Evolutionary conservation across 2,329 filamentous ascomycete species (phyloP).

Genomic region (Fusarium udum): DNA sequence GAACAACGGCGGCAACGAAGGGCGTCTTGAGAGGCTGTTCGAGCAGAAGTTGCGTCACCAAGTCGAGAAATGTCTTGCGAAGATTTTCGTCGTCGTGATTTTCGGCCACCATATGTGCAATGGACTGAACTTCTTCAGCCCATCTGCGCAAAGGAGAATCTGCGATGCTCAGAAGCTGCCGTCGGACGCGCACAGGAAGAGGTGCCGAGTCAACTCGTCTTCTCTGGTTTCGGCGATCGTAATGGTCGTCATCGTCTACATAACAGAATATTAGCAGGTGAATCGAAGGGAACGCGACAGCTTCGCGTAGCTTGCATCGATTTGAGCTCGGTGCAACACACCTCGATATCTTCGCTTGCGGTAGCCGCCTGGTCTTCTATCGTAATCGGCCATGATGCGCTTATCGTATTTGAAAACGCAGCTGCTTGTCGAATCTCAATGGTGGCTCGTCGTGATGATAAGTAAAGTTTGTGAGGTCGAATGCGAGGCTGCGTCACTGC

Average conservation of each 20-base stretch:
- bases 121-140: conserved; percentile 78
- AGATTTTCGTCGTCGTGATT: conserved; percentile 88
- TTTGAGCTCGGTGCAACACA: conserved; percentile 47
- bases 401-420: conserved; percentile 17
- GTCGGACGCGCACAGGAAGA: conserved; percentile 75
- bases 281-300: conserved; percentile 17
- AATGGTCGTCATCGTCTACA: conserved; percentile 77
- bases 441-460: neutral
- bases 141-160: conserved; percentile 82
- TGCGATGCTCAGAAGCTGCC: conserved; percentile 81
- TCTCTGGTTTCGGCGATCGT: conserved; percentile 77
- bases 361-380: conserved; percentile 64
- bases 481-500: conserved; percentile 37
- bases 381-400: conserved; percentile 63
- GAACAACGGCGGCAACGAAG: conserved; percentile 84
- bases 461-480: conserved; percentile 18
- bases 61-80: conserved; percentile 75
- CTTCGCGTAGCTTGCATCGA: conserved; percentile 3
- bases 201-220: conserved; percentile 77
- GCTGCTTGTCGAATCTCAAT: conserved; percentile 15
- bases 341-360: conserved; percentile 85
- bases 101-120: conserved; percentile 81
- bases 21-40: conserved; percentile 99
- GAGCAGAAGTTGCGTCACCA: conserved; percentile 78
- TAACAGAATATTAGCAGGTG: conserved; percentile 28